Evolutionary conservation across 2,329 filamentous ascomycete species (phyloP).

Genomic region (Venturia asperata): DNA sequence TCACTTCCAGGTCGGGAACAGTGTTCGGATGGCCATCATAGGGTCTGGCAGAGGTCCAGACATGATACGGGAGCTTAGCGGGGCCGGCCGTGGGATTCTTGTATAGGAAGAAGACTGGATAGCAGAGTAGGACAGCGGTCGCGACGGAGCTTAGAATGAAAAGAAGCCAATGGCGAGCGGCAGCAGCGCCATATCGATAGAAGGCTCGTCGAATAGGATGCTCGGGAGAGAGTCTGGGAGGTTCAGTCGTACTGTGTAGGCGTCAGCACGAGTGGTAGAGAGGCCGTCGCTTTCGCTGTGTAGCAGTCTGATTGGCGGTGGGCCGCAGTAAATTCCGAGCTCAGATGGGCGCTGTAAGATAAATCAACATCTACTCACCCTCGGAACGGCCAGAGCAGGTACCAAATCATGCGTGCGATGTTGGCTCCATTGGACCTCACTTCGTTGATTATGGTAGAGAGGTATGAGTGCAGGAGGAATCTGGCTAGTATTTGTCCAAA

Average conservation of each 20-base stretch:
- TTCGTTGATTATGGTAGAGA: no score
- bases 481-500: not conserved
- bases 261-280: not conserved
- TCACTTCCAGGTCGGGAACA: slow-evolving; percentile 68
- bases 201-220: slow-evolving; percentile 61
- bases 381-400: slow-evolving; percentile 68
- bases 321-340: not conserved
- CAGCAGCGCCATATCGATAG: slow-evolving; percentile 61
- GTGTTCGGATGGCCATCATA: slow-evolving; percentile 46
- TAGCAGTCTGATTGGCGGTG: not conserved
- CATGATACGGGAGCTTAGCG: slow-evolving; percentile 67
- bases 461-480: not conserved
- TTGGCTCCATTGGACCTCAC: not conserved
- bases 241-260: slow-evolving; percentile 59
- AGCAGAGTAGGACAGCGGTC: slow-evolving; percentile 62
- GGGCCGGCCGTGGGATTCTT: slow-evolving; percentile 64
- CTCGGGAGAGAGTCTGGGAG: slow-evolving; percentile 55
- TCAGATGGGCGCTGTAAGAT: not conserved
- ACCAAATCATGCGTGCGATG: slow-evolving; percentile 58
- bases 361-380: slow-evolving; percentile 48
- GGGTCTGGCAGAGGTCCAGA: slow-evolving; percentile 69
- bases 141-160: slow-evolving; percentile 69
- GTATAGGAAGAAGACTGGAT: slow-evolving; percentile 69
- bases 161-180: slow-evolving; percentile 65
- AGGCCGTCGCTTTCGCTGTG: not conserved